A percentile compares a stretch with the other conserved stretches of the same genome.
These are phyloP conservation scores for Leptoxyphium fumago DNA, from an alignment of 2,329 filamentous ascomycete genomes.

Conservation along the genomic window DNA sequence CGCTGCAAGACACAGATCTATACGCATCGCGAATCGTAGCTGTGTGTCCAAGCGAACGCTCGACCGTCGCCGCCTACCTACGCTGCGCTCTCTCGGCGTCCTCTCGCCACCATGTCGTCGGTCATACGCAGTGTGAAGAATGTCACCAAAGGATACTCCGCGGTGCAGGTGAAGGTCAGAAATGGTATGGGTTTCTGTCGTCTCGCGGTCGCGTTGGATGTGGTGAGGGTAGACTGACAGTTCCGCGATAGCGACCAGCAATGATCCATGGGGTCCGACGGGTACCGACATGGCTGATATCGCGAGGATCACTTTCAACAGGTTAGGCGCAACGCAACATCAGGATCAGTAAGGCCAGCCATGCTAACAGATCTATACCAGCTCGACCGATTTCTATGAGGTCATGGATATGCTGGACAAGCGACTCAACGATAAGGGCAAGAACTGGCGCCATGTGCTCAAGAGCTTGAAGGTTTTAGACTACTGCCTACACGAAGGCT, in stretches of 20 bases:
- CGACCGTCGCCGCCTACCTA: neutral
- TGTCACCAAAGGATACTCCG: slow-evolving; percentile 97
- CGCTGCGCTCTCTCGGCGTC: neutral
- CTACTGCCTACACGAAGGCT: slow-evolving; percentile 95
- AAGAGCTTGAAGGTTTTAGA: slow-evolving; percentile 96
- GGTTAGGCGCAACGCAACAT: slow-evolving; percentile 38
- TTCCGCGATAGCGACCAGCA: slow-evolving; percentile 67
- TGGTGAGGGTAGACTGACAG: neutral
- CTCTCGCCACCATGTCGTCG: slow-evolving; percentile 58
- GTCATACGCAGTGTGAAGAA: slow-evolving; percentile 97
- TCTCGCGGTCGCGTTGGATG: neutral
- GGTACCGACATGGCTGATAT: slow-evolving; percentile 99
- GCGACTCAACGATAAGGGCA: slow-evolving; percentile 95
- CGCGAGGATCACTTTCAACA: slow-evolving; percentile 93
- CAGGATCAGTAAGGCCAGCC: neutral
- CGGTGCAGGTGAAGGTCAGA: slow-evolving; percentile 92
- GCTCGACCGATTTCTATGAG: slow-evolving; percentile 94
- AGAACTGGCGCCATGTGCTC: slow-evolving; percentile 97
- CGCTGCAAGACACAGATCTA: neutral
- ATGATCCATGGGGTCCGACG: slow-evolving; percentile 95
- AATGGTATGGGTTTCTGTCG: slow-evolving; percentile 52
- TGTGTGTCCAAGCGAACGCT: neutral
- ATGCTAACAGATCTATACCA: slow-evolving; percentile 22
- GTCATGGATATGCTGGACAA: slow-evolving; percentile 99
- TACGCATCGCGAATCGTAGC: neutral